Base-by-base conservation (phyloP, 345 rosid species). In the Ricinus communis region DNA sequence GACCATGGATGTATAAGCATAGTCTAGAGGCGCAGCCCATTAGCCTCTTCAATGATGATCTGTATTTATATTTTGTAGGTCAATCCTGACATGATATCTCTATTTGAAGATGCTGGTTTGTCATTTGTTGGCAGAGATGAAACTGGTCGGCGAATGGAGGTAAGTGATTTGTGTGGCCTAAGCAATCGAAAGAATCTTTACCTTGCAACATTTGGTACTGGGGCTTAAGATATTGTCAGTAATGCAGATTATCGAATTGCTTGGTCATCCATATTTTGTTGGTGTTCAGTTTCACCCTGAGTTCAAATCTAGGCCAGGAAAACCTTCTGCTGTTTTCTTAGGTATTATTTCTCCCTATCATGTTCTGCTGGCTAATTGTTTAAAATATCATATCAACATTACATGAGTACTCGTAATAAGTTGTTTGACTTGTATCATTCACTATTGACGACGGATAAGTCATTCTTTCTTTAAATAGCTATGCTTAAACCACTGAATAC, bases 261-360 rank as follows among this genome's bases (percentile, higher is more conserved):
- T 74, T n/a, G 78, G 69, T 28, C 91, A 87, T 82, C 91, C 91
- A 12, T 89, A 84, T 77, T 87, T 81, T 72, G 79, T 89, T 15
- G 90, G 80, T n/a, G 93, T 80, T 64, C 99, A 95, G 84, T 95
- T 95, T 71, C 99, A 95, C 73, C 99, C 99, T 0, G 99, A 95
- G 81, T 95, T 86, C 71, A 95, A 90, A 80, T 95, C 98, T 63
- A 92, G 98, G 73, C 98, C 99, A 0, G 96, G 91, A 77, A 87
- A 90, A 58, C 96, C 99, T 49, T 95, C 99, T 62, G 85, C 99
- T 69, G 69, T 87, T 62, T 95, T 95, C 77, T 76, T 87, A 84
- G 99, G 99, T 95, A 81, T 47, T 33, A 22, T 64, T n/a, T 45
- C 27, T 25, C 19, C 52, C 1, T 38, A 18, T 52, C 10, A 15